A percentile compares a stretch with the other conserved stretches of the same genome.
phyloP scores from a whole-genome alignment of 177 flowering plant genomes.

The Telopea speciosissima region DNA sequence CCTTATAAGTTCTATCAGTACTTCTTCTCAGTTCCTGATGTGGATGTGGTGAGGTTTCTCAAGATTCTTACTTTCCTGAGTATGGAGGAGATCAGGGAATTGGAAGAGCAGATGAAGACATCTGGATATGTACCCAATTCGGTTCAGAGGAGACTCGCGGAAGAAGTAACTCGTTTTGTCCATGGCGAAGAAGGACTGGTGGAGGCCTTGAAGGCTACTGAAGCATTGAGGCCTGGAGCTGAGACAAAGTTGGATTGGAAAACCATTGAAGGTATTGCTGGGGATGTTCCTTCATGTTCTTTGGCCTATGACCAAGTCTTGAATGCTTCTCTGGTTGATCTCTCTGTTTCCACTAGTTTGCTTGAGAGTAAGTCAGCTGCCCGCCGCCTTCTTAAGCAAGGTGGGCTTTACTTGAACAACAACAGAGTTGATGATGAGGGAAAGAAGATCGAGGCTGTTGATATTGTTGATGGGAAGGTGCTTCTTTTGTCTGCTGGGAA shows the following conservation, averaged over 20 bases:
- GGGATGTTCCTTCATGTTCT: conserved; percentile 62
- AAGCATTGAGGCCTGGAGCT: conserved; percentile 66
- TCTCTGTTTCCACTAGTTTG: conserved; percentile 48
- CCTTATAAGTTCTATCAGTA: conserved; percentile 78
- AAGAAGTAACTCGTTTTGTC: conserved; percentile 67
- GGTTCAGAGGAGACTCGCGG: conserved; percentile 58
- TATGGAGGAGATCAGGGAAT: conserved; percentile 42
- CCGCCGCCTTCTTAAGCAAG: conserved; percentile 57
- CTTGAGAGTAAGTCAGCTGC: conserved; percentile 64
- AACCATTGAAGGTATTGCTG: conserved; percentile 53
- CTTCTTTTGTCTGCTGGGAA: conserved; percentile 67
- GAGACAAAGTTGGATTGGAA: conserved; percentile 60
- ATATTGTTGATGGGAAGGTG: conserved; percentile 64
- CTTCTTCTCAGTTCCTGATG: conserved; percentile 61
- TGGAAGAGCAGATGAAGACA: conserved; percentile 43
- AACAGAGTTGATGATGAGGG: conserved; percentile 48
- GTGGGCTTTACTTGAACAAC: conserved; percentile 66
- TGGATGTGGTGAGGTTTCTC: conserved; percentile 57
- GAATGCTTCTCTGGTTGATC: conserved; percentile 30
- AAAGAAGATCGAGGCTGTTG: conserved; percentile 47
- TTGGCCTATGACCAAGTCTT: conserved; percentile 39
- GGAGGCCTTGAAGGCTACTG: conserved; percentile 61
- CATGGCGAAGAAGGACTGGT: conserved; percentile 59
- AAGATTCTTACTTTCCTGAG: conserved; percentile 58
- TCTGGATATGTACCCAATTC: conserved; percentile 56